These are phyloP conservation scores for Coffea canephora DNA, from an alignment of 257 asterid species.

Conservation along the genomic window DNA sequence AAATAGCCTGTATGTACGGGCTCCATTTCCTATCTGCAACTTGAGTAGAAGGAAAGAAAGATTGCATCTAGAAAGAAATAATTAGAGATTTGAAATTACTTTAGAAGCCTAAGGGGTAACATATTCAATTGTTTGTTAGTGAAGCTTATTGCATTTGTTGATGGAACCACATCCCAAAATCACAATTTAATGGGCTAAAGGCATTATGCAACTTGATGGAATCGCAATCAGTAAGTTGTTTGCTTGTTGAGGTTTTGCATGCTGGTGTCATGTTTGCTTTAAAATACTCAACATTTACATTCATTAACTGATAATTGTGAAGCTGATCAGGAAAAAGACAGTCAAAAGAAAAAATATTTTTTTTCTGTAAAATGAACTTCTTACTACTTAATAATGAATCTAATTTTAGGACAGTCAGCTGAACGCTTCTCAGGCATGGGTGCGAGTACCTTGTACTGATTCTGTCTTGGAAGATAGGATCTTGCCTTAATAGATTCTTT, in stretches of 20 bases:
- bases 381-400: neutral
- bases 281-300: neutral
- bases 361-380: neutral
- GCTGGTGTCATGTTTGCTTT: neutral
- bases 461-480: neutral
- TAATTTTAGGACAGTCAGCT: neutral
- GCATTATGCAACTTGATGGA: neutral
- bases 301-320: neutral
- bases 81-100: neutral
- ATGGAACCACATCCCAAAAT: neutral
- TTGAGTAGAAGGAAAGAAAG: neutral
- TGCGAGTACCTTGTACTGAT: neutral
- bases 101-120: neutral
- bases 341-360: neutral
- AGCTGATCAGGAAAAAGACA: neutral
- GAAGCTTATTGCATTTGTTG: neutral
- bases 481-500: neutral
- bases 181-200: neutral
- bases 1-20: neutral
- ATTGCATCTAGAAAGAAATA: neutral
- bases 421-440: neutral
- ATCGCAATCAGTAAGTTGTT: neutral
- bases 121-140: neutral
- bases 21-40: neutral
- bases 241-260: neutral